A percentile compares a stretch with the other conserved stretches of the same genome.
These are phyloP conservation scores for Candida vaughaniae DNA, from an alignment of 805 yeast genomes.

Conservation along the genomic window DNA sequence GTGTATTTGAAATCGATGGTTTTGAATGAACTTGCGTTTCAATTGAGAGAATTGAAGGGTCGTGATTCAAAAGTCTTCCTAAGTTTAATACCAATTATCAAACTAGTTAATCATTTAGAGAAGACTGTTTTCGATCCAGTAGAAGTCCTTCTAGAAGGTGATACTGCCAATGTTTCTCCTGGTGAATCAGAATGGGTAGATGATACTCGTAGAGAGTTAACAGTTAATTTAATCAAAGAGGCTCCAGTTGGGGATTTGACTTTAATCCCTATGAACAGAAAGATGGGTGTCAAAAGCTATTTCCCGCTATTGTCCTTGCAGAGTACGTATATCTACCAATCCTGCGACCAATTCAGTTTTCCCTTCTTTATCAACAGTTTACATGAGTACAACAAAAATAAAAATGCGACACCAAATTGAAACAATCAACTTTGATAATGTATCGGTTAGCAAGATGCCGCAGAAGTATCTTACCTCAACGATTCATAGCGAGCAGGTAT, in stretches of 20 bases:
- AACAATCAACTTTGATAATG: not conserved
- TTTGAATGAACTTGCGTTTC: conserved; percentile 3
- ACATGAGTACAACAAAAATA: conserved; percentile 2
- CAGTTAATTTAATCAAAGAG: not conserved
- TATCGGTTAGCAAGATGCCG: not conserved
- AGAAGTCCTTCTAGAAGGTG: conserved; percentile 1
- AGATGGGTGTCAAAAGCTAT: not conserved
- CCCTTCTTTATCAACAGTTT: conserved; percentile 9
- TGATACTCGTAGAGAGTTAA: conserved; percentile 6
- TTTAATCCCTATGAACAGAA: not conserved
- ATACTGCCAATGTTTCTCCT: not conserved
- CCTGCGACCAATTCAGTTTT: conserved; percentile 4
- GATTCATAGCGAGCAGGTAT: too few relatives aligned
- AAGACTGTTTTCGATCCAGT: conserved; percentile 3
- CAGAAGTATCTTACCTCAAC: not conserved
- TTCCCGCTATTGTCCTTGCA: not conserved
- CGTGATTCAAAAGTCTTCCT: conserved; percentile 1
- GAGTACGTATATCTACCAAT: conserved; percentile 2
- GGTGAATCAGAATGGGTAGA: conserved; percentile 3
- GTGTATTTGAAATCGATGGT: conserved; percentile 4
- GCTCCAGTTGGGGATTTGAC: conserved; percentile 1
- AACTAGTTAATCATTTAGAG: not conserved
- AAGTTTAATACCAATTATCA: conserved; percentile 3
- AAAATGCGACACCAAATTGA: too few relatives aligned
- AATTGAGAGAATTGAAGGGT: conserved; percentile 4